These are phyloP conservation scores for Pyrus pyrifolia DNA, from an alignment of 306 rosid genomes.

Conservation along the genomic window DNA sequence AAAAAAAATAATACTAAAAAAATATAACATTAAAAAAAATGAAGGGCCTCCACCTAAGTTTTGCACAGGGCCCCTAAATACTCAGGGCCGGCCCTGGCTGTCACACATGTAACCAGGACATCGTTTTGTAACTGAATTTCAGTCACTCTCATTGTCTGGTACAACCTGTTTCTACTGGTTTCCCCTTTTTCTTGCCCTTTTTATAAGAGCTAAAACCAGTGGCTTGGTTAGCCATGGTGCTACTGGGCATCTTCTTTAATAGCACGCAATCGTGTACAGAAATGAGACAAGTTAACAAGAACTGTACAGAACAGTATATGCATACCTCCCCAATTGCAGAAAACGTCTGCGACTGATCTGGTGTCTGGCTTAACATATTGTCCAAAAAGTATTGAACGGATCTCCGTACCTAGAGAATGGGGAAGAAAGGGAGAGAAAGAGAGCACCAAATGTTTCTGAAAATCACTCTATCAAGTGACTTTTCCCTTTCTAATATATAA, in stretches of 20 bases:
- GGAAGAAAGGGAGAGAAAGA: background rate
- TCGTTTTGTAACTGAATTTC: background rate
- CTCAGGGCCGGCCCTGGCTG: too few species aligned
- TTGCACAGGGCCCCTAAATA: too few species aligned
- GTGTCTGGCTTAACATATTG: slow-evolving; percentile 53
- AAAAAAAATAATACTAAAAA: too few species aligned
- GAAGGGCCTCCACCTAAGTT: too few species aligned
- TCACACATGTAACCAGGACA: background rate
- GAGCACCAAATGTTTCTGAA: background rate
- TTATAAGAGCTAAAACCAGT: background rate
- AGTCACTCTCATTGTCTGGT: background rate
- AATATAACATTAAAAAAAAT: too few species aligned
- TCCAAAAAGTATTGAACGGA: slow-evolving; percentile 76
- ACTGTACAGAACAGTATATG: background rate
- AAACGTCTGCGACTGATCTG: slow-evolving; percentile 61
- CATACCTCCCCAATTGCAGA: slow-evolving; percentile 83
- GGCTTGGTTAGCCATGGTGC: background rate
- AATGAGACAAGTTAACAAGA: background rate
- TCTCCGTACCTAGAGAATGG: slow-evolving; percentile 55
- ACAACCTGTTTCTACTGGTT: background rate
- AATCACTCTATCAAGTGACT: background rate
- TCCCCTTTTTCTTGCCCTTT: background rate
- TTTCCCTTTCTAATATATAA: background rate
- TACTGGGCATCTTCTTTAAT: background rate
- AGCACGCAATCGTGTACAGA: background rate